These are phyloP conservation scores for Pseudocercospora cruenta DNA, from an alignment of 2,329 filamentous ascomycete species.

Conservation along the genomic window DNA sequence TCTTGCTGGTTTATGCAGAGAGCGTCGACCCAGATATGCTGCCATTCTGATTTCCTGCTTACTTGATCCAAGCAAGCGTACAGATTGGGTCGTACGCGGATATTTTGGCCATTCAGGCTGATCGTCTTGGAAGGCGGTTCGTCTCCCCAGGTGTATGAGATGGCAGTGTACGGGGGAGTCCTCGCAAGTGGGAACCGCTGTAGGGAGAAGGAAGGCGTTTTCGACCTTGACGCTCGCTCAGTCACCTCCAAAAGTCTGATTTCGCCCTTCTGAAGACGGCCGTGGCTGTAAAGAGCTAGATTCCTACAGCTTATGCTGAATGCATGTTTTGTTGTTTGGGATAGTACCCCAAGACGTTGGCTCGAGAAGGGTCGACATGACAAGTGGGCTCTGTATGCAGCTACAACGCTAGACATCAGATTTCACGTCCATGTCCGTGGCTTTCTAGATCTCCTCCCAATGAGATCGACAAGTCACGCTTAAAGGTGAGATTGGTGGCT, in stretches of 20 bases:
- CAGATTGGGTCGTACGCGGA: not conserved
- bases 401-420: too few species aligned
- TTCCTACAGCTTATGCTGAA: not conserved
- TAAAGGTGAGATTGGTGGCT: too few species aligned
- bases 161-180: not conserved
- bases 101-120: not conserved
- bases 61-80: not conserved
- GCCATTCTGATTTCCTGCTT: not conserved
- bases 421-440: too few species aligned
- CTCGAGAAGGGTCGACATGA: too few species aligned
- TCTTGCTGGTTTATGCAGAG: constrained; percentile 15
- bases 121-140: not conserved
- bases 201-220: not conserved
- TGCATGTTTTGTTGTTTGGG: not conserved
- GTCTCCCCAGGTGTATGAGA: constrained; percentile 14
- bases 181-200: not conserved
- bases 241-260: not conserved
- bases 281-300: not conserved
- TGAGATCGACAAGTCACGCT: too few species aligned
- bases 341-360: too few species aligned
- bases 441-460: too few species aligned
- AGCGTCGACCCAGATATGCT: constrained; percentile 15
- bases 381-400: too few species aligned
- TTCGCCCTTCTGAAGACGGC: not conserved
- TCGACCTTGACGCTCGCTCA: not conserved